phyloP scores from a whole-genome alignment of 129 eudicot genomes.

The Heracleum sosnowskyi region DNA sequence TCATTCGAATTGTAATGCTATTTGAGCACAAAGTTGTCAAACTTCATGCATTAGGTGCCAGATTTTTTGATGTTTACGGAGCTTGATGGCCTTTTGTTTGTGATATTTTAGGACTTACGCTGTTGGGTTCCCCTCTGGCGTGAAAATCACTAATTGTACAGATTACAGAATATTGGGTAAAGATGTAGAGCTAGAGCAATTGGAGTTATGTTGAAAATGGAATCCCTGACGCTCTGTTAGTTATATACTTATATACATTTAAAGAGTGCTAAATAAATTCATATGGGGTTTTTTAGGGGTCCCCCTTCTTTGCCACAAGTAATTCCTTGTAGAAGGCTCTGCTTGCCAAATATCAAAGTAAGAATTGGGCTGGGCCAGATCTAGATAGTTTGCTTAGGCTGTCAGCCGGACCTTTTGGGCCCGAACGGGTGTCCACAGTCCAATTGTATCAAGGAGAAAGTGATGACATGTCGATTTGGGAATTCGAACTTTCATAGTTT shows the following conservation, averaged over 20 bases:
- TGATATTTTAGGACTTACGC: background rate
- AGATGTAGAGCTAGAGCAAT: background rate
- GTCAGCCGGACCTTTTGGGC: no score
- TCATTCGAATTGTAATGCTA: background rate
- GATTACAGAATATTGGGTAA: background rate
- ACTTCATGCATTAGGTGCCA: background rate
- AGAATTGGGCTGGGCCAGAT: background rate
- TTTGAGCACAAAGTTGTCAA: background rate
- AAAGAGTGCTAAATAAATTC: background rate
- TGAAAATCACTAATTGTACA: no score
- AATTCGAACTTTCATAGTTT: background rate
- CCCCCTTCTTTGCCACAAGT: background rate
- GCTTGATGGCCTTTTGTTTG: background rate
- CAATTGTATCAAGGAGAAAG: background rate
- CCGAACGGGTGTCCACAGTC: background rate
- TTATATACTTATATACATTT: background rate
- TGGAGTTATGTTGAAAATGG: background rate
- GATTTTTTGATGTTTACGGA: background rate
- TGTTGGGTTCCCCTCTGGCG: background rate
- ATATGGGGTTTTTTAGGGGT: background rate
- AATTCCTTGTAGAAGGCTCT: background rate
- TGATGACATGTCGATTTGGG: background rate
- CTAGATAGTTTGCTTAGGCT: background rate
- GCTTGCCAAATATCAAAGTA: background rate
- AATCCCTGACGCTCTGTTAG: background rate